These are phyloP conservation scores for Sclerotinia nivalis DNA, from an alignment of 2,329 filamentous ascomycete genomes.

Conservation along the genomic window DNA sequence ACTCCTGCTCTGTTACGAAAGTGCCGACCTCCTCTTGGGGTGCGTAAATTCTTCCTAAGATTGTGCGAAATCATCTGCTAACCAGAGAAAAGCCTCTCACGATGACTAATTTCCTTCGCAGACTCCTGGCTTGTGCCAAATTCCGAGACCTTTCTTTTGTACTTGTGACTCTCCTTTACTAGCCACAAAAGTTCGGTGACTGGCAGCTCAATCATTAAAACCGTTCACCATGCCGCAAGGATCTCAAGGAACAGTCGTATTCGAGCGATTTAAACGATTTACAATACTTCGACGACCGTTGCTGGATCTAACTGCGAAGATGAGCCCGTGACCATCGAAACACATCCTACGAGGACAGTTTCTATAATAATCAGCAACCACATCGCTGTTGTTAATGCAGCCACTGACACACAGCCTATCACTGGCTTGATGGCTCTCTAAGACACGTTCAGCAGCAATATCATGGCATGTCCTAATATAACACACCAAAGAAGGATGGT, in stretches of 20 bases:
- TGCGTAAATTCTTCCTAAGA: neutral
- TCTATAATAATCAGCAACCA: neutral
- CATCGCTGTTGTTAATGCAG: neutral
- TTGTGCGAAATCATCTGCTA: neutral
- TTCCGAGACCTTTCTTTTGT: neutral
- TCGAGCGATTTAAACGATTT: conserved; percentile 20
- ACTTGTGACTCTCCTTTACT: neutral
- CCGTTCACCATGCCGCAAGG: neutral
- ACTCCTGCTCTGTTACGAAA: neutral
- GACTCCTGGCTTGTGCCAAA: neutral
- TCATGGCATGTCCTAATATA: neutral
- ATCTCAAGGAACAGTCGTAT: neutral
- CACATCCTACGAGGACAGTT: neutral
- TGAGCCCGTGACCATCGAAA: conserved; percentile 19
- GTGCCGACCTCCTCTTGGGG: neutral
- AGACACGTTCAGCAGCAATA: neutral
- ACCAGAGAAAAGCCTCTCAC: neutral
- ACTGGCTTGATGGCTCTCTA: neutral
- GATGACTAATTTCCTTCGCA: too few relatives aligned
- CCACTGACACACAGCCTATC: neutral
- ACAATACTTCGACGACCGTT: conserved; percentile 4
- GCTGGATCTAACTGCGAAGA: conserved; percentile 24
- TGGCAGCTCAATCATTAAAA: neutral
- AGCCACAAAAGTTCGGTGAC: neutral
- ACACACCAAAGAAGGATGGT: neutral